Evolutionary conservation across 106 monocot genomes (phyloP), one percentile per base, ranked within the genome.

Genomic region (Triglochin maritima): DNA sequence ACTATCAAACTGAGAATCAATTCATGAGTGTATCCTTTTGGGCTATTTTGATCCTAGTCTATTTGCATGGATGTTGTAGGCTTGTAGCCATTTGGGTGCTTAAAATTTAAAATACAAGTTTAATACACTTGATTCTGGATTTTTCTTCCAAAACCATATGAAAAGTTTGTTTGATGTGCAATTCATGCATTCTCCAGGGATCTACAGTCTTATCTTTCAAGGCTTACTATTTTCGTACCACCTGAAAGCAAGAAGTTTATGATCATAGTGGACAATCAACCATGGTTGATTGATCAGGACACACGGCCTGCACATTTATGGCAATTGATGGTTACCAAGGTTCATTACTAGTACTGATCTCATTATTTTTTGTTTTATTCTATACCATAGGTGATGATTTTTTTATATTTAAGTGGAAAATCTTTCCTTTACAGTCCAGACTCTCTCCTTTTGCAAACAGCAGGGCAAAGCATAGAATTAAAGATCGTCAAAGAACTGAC

Each of bases 251-350:
- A 91, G 48, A 98, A 82, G 71, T 73, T 98, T 44, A 75, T 88
- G 45, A 92, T 98, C 57, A 76, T 98, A 57, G 88, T 98, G 54
- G 91, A 98, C 66, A 92, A 90, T 14, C 78, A 80, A n/a, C 91
- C 91, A 80, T 98, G 96, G 85, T 79, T 88, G 69, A 77, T 73
- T 64, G 78, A 84, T 47, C 78, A 72, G 45, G 88, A 87, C 60
- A 74, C 81, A 71, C 63, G 69, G 59, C 75, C 92, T 60, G 80
- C 88, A 71, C 86, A 86, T 65, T 71, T 98, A 46, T 98, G 96
- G 96, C 96, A 98, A 66, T 80, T 91, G 68, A 91, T 98, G 88
- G 96, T 98, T 71, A 98, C 88, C 9, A 98, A 88, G 96, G 96
- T 98, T 15, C 16, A 49, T 68, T 9, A 52, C 10, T 54, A 48